Evolutionary conservation across 2,329 filamentous ascomycete genomes (phyloP).

Genomic region (Colletotrichum agaves): DNA sequence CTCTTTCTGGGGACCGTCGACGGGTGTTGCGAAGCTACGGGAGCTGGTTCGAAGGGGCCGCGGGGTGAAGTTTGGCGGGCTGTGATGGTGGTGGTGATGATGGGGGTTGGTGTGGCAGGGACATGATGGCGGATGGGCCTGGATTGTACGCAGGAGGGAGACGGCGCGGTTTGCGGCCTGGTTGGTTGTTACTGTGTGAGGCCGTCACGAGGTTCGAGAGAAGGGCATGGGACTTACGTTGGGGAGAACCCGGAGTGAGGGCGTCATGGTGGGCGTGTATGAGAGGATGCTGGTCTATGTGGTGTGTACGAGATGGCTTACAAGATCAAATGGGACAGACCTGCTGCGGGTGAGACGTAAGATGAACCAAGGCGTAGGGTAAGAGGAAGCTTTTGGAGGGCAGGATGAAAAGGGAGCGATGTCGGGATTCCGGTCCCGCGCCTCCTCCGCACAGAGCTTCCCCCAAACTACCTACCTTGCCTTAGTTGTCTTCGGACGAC

Average conservation of each 20-base stretch:
- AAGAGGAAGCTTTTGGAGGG: constrained; percentile 1
- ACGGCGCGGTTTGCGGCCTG: constrained; percentile 73
- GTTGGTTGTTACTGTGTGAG: background rate
- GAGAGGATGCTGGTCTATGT: background rate
- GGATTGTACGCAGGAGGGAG: constrained; percentile 86
- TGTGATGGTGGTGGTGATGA: constrained; percentile 78
- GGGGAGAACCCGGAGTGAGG: constrained; percentile 43
- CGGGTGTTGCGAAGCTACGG: constrained; percentile 72
- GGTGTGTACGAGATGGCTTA: background rate
- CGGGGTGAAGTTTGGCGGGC: constrained; percentile 66
- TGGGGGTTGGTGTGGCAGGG: constrained; percentile 93
- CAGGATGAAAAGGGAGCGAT: constrained; percentile 18
- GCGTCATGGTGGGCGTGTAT: constrained; percentile 32
- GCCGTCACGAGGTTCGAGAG: background rate
- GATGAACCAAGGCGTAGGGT: background rate
- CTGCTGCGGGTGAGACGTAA: background rate
- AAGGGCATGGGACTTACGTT: constrained; percentile 40
- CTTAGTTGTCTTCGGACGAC: too few species aligned
- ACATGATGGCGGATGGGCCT: constrained; percentile 87
- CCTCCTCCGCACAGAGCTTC: constrained; percentile 32
- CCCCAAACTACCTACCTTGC: background rate
- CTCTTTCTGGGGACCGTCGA: constrained; percentile 76
- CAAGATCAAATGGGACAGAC: background rate
- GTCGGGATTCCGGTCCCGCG: constrained; percentile 20
- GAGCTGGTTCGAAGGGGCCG: constrained; percentile 42